phyloP scores from a whole-genome alignment of 108 stramenopile species.

The Cyclotella atomus region DNA sequence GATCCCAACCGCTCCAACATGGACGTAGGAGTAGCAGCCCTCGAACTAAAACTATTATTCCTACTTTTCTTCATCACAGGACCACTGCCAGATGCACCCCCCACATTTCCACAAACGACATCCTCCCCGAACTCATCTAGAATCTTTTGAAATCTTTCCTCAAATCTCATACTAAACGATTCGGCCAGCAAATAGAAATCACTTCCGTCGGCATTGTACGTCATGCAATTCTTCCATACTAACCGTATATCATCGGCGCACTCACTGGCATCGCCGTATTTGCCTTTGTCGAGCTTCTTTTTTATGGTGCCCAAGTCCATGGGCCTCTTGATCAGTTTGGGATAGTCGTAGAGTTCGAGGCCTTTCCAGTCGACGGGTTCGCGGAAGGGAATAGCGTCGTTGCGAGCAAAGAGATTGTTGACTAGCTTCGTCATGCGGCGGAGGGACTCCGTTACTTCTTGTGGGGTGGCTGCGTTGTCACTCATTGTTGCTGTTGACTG shows the following conservation, averaged over 20 bases:
- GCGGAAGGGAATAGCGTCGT: slow-evolving; percentile 82
- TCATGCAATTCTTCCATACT: slow-evolving; percentile 96
- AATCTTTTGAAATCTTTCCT: slow-evolving; percentile 86
- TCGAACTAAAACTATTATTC: not conserved
- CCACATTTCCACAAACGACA: slow-evolving; percentile 33
- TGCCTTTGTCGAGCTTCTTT: slow-evolving; percentile 74
- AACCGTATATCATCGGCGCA: slow-evolving; percentile 92
- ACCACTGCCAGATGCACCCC: not conserved
- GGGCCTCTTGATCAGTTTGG: slow-evolving; percentile 88
- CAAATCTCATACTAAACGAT: slow-evolving; percentile 75
- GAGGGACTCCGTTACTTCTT: slow-evolving; percentile 16
- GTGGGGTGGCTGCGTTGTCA: not conserved
- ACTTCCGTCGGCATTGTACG: slow-evolving; percentile 93
- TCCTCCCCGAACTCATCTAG: slow-evolving; percentile 64
- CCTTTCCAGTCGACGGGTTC: slow-evolving; percentile 96
- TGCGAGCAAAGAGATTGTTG: slow-evolving; percentile 61
- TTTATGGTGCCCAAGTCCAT: slow-evolving; percentile 98
- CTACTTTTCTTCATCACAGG: not conserved
- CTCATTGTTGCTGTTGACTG: not conserved
- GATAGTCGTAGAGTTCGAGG: slow-evolving; percentile 94
- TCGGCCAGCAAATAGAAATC: slow-evolving; percentile 92
- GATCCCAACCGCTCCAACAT: not conserved
- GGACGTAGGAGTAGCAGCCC: slow-evolving; percentile 4
- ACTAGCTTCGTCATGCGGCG: slow-evolving; percentile 48
- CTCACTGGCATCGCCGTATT: slow-evolving; percentile 77